Conservation (phyloP, 441 rosid genomes). For the Populus tomentosa region DNA sequence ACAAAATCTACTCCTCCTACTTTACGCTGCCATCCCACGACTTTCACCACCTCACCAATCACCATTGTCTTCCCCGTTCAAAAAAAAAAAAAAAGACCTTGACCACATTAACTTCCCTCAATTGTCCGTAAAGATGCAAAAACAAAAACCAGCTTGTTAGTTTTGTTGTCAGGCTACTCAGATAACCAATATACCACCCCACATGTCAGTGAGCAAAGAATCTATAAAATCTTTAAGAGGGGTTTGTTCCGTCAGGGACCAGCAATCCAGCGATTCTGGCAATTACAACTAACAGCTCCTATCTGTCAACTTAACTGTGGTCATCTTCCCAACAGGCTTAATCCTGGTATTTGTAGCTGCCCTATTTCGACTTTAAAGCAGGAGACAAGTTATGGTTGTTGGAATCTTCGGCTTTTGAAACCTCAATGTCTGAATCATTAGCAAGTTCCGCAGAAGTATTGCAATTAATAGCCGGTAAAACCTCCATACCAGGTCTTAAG, state of each 20-base stretch:
- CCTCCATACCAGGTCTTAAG: conserved; percentile 14
- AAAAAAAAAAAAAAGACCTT: neutral
- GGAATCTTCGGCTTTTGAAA: conserved; percentile 9
- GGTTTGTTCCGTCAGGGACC: conserved; percentile 7
- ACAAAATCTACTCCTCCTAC: conserved; percentile 19
- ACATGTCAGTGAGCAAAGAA: conserved; percentile 21
- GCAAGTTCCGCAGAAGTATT: neutral
- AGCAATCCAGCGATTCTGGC: conserved; percentile 12
- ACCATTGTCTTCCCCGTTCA: neutral
- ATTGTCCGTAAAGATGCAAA: neutral
- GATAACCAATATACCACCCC: conserved; percentile 11
- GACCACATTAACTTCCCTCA: conserved; percentile 4
- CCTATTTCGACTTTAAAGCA: conserved; percentile 15
- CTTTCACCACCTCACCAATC: neutral
- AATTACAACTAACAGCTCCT: conserved; percentile 16
- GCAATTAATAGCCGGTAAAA: conserved; percentile 12
- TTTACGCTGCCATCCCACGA: neutral
- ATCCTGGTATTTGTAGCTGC: conserved; percentile 12
- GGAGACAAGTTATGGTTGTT: conserved; percentile 11
- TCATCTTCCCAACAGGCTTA: conserved; percentile 11
- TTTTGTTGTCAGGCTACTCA: conserved; percentile 4
- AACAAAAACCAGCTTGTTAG: conserved; percentile 17
- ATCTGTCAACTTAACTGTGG: conserved; percentile 12
- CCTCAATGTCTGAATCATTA: neutral
- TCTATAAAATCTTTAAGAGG: conserved; percentile 13